Conservation (phyloP, 768 basidiomycete genomes). For the Rhizopogon vulgaris region DNA sequence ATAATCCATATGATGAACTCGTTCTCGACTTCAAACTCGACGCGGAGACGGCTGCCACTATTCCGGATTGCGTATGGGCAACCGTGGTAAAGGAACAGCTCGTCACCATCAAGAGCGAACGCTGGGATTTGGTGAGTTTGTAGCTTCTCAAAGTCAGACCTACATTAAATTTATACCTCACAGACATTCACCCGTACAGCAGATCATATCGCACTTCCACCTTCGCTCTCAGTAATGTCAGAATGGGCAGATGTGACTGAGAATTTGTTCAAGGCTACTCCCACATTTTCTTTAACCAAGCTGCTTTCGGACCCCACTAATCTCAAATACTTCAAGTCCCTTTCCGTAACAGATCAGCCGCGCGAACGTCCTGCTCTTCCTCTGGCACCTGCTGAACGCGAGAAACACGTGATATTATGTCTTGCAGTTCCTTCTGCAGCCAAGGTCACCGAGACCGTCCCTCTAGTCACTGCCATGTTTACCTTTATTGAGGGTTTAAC, state of each 20-base stretch:
- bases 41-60: slow-evolving; percentile 26
- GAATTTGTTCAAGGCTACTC: slow-evolving; percentile 53
- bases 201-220: slow-evolving; percentile 57
- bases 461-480: slow-evolving; percentile 65
- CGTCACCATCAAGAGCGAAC: slow-evolving; percentile 53
- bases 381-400: slow-evolving; percentile 42
- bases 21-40: slow-evolving; percentile 76
- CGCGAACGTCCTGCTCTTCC: slow-evolving; percentile 56
- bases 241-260: slow-evolving; percentile 88
- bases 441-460: slow-evolving; percentile 42
- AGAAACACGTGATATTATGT: slow-evolving; percentile 73
- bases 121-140: slow-evolving; percentile 84
- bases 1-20: slow-evolving; percentile 60
- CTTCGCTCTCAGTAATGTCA: slow-evolving; percentile 69
- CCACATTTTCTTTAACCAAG: slow-evolving; percentile 44
- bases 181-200: slow-evolving; percentile 81
- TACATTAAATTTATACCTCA: not conserved
- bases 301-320: slow-evolving; percentile 61
- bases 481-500: slow-evolving; percentile 65
- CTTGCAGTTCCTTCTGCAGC: slow-evolving; percentile 49
- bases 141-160: slow-evolving; percentile 1
- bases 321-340: slow-evolving; percentile 75
- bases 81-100: slow-evolving; percentile 79
- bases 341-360: slow-evolving; percentile 88
- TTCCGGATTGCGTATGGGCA: slow-evolving; percentile 77